These are phyloP conservation scores for Albophoma yamanashiensis DNA, from an alignment of 2,329 filamentous ascomycete genomes.

Conservation along the genomic window DNA sequence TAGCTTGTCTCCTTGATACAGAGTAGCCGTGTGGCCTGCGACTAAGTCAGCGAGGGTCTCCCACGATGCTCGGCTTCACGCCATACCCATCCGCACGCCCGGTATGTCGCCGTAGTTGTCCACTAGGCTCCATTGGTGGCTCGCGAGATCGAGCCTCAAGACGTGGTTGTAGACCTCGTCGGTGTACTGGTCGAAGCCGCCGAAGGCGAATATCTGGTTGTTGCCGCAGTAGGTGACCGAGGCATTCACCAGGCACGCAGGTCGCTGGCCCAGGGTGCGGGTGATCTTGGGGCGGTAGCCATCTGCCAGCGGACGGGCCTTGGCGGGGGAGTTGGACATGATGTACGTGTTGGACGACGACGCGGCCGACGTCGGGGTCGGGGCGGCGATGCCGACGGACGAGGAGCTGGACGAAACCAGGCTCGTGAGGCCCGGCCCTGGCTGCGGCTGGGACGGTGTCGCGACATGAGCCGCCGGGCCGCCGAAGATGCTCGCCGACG, in stretches of 20 bases:
- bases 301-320: slow-evolving; percentile 53
- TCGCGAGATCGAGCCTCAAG: slow-evolving; percentile 73
- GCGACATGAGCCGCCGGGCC: slow-evolving; percentile 19
- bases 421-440: slow-evolving; percentile 9
- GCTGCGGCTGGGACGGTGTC: slow-evolving; percentile 15
- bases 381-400: slow-evolving; percentile 9
- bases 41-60: slow-evolving; percentile 4
- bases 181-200: slow-evolving; percentile 96
- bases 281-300: slow-evolving; percentile 78
- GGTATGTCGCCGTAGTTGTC: slow-evolving; percentile 99
- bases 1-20: slow-evolving; percentile 92
- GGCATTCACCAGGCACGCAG: slow-evolving; percentile 92
- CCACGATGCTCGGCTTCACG: not conserved
- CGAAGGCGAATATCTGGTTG: slow-evolving; percentile 96
- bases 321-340: slow-evolving; percentile 77
- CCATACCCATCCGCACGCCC: slow-evolving; percentile 81
- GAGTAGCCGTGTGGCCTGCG: slow-evolving; percentile 83
- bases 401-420: slow-evolving; percentile 16
- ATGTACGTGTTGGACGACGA: slow-evolving; percentile 67
- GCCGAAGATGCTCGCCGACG: slow-evolving; percentile 35
- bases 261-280: slow-evolving; percentile 67
- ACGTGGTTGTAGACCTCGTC: slow-evolving; percentile 99
- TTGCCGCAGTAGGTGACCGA: slow-evolving; percentile 98
- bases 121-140: slow-evolving; percentile 86
- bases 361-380: slow-evolving; percentile 13